Evolutionary conservation across 2,329 filamentous ascomycete genomes (phyloP).

Genomic region (Penicillium sp.): DNA sequence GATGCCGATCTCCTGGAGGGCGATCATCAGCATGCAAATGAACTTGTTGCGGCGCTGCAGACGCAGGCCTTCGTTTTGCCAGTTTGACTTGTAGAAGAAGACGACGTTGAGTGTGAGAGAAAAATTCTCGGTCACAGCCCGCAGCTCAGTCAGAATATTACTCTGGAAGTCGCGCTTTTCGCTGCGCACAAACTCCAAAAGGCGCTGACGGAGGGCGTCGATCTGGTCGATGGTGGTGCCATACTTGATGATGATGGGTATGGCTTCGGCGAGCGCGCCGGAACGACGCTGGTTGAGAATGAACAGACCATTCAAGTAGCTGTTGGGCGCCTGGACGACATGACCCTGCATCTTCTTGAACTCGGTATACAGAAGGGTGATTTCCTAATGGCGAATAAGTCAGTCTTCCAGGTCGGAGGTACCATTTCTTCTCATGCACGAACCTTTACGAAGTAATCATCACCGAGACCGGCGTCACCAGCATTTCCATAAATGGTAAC

Average conservation of each 20-base stretch:
- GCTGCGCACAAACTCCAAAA: slow-evolving; percentile 77
- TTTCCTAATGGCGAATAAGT: slow-evolving; percentile 54
- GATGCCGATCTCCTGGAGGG: slow-evolving; percentile 81
- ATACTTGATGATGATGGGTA: slow-evolving; percentile 83
- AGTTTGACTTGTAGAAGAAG: slow-evolving; percentile 97
- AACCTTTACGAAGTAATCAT: slow-evolving; percentile 89
- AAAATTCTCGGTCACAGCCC: slow-evolving; percentile 77
- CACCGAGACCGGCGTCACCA: slow-evolving; percentile 73
- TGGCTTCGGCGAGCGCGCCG: slow-evolving; percentile 81
- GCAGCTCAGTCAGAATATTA: slow-evolving; percentile 84
- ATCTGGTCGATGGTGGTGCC: slow-evolving; percentile 83
- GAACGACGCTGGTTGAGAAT: slow-evolving; percentile 93
- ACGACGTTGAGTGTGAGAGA: slow-evolving; percentile 87
- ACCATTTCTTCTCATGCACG: too few species aligned
- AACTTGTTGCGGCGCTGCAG: slow-evolving; percentile 92
- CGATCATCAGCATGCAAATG: slow-evolving; percentile 84
- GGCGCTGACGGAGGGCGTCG: slow-evolving; percentile 74
- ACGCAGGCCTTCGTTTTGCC: slow-evolving; percentile 90
- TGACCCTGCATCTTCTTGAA: slow-evolving; percentile 99
- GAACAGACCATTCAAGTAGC: slow-evolving; percentile 86
- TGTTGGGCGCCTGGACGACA: slow-evolving; percentile 94
- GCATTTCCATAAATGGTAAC: slow-evolving; percentile 91
- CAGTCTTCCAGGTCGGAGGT: too few species aligned
- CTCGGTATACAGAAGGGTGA: slow-evolving; percentile 89
- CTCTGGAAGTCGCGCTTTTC: slow-evolving; percentile 89